Base-by-base conservation (phyloP, 768 basidiomycete species). In the Lactarius quietus region DNA sequence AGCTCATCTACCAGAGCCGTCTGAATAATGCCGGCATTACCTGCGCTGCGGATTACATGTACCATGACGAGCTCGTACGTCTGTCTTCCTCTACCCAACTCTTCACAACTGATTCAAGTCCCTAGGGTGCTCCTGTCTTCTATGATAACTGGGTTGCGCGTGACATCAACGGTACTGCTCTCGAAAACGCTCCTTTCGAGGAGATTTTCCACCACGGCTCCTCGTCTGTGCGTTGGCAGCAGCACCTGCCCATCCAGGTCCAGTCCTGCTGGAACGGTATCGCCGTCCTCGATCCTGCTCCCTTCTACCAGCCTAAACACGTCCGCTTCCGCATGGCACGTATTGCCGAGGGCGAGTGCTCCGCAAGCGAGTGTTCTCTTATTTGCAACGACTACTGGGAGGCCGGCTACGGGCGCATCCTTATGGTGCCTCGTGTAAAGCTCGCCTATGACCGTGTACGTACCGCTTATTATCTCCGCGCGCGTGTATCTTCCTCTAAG, bases 351-450 rank as follows among this genome's bases (percentile, higher is more conserved):
- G 86, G 86, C 45, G 97, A 99, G 74, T 98, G 97, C 74, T 93
- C 91, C 43, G 97, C 97, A 0, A 88, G 86, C 66, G 97, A 99
- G 77, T 99, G 97, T 78, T 90, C 88, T 76, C 80, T 99, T 63
- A 95, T 99, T 70, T 97, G 95, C 80, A 99, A 98, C 76, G 96
- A 98, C 77, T 98, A 98, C 75, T 98, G 95, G 94, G 86, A 89
- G 68, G 87, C 92, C 0, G 96, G 97, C 1, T 98, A 95, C 73
- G 97, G 97, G 4, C 81, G 97, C 62, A 96, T 99, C 69, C 83
- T 99, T 79, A 99, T 98, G 95, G 94, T 98, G 0, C 95, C 96
- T 1, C 81, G 96, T 45, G 96, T 98, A 41, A 97, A 98, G 74
- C 79, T 98, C 56, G 97, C 97, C 1, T 98, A 99, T 73, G 96